A percentile compares a stretch with the other conserved stretches of the same genome.
These are phyloP conservation scores for Penicillium sp. DNA, from an alignment of 2,329 filamentous ascomycete genomes.

Conservation along the genomic window DNA sequence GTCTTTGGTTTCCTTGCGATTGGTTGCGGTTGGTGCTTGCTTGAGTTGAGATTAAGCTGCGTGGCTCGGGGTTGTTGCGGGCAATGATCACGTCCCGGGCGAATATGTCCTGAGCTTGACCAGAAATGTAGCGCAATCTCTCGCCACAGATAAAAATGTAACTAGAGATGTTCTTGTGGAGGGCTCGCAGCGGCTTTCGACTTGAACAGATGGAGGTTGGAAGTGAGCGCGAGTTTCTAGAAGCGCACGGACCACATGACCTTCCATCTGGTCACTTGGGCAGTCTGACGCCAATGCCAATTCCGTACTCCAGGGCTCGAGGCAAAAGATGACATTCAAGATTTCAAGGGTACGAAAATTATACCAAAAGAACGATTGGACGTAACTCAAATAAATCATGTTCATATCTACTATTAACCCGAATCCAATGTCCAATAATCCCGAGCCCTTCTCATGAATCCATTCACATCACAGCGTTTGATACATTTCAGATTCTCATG, in stretches of 20 bases:
- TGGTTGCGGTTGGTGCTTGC: neutral
- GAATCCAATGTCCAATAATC: slow-evolving; percentile 28
- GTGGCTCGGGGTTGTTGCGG: neutral
- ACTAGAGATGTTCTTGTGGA: neutral
- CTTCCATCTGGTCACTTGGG: neutral
- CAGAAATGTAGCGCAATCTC: neutral
- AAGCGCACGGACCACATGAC: slow-evolving; percentile 22
- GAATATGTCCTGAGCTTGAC: neutral
- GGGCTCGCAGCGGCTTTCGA: neutral
- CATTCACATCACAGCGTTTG: slow-evolving; percentile 31
- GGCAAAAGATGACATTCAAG: no score
- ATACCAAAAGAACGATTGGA: neutral
- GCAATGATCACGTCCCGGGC: neutral
- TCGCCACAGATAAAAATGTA: neutral
- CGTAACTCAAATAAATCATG: slow-evolving; percentile 20
- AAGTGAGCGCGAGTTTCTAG: slow-evolving; percentile 19
- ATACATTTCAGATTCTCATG: slow-evolving; percentile 26
- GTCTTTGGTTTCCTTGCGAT: neutral
- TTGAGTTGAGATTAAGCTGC: neutral
- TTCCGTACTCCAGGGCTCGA: no score
- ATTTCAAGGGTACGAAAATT: neutral
- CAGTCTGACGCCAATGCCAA: no score
- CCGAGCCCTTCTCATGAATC: slow-evolving; percentile 27
- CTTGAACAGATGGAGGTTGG: slow-evolving; percentile 7
- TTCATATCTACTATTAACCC: slow-evolving; percentile 30